phyloP scores from a whole-genome alignment of 805 yeast genomes.

The Candida vartiovaarae region DNA sequence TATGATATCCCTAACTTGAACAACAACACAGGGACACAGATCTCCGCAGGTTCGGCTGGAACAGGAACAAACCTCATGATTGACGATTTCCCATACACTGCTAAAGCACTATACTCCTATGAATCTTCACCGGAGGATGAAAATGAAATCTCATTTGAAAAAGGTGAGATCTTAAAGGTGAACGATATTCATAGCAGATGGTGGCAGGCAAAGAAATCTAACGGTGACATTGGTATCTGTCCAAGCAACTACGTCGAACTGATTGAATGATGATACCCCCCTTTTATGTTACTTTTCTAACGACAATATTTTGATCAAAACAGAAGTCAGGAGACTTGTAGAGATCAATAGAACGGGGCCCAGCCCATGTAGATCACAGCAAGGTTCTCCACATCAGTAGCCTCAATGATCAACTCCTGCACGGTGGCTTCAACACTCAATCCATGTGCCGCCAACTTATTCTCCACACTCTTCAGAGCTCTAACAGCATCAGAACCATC shows the following conservation, averaged over 20 bases:
- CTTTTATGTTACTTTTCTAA: not conserved
- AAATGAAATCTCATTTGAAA: conserved; percentile 83
- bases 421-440: conserved; percentile 81
- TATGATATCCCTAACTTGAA: conserved; percentile 12
- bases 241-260: conserved; percentile 91
- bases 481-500: conserved; percentile 57
- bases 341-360: conserved; percentile 59
- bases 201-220: conserved; percentile 94
- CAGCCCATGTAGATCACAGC: conserved; percentile 78
- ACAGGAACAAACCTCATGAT: conserved; percentile 22
- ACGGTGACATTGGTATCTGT: conserved; percentile 93
- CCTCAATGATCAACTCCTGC: conserved; percentile 71
- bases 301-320: too few relatives aligned
- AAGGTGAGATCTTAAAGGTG: conserved; percentile 87
- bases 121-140: conserved; percentile 89
- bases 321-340: not conserved
- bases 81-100: conserved; percentile 69
- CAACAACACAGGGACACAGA: conserved; percentile 13
- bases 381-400: conserved; percentile 58
- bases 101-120: conserved; percentile 80
- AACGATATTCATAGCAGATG: conserved; percentile 93
- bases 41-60: conserved; percentile 10
- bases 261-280: conserved; percentile 29
- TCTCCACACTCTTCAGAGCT: conserved; percentile 67
- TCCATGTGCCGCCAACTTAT: conserved; percentile 57